Evolutionary conservation across 768 basidiomycete genomes (phyloP), one percentile per base, ranked within the genome.

Genomic region (Boletus eberwhitei): DNA sequence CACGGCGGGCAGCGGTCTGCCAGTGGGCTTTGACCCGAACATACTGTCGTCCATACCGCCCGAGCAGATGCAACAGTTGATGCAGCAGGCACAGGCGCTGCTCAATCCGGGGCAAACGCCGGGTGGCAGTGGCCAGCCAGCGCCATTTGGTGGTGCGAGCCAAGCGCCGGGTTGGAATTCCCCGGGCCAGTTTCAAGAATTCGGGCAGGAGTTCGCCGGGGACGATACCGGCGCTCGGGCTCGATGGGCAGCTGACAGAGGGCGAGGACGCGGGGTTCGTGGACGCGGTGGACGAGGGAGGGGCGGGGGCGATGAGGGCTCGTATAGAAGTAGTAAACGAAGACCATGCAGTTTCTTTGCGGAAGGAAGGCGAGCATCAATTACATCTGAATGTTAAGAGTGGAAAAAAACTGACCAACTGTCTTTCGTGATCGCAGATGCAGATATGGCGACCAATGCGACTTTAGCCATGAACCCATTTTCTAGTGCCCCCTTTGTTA

Each of bases 261-360:
- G 80, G n/a, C 70, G 79, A 47, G 77, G 77, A 42, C 75, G 84
- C 49, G 79, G 84, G 49, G 77, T 79, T 41, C 75, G 84, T 48
- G 83, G 87, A 36, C 74, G 84, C 48, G 83, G 64, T 50, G 83
- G 85, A 52, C 73, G 86, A 46, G 80, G 82, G 55, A 67, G 73
- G 51, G 78, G 77, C 54, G 80, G 73, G 50, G 78, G 77, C 54
- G 80, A 78, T 38, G 81, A 81, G 41, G 80, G 79, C 56, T 84
- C 81, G 60, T 82, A 78, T 86, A 87, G 80, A 86, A 80, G 80
- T 74, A 88, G 77, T 82, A 90, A 85, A 84, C 83, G 86, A 85
- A 85, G 82, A 85, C 85, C 87, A 75, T 92, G 90, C 87, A 87
- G 79, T 81, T 92, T 91, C 79, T 91, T 85, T 82, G 82, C 83